Percentiles rank a stretch among this genome's conserved stretches.
These are phyloP conservation scores for Melampsora larici-populina DNA, from an alignment of 1,284 basidiomycete genomes.

Conservation along the genomic window DNA sequence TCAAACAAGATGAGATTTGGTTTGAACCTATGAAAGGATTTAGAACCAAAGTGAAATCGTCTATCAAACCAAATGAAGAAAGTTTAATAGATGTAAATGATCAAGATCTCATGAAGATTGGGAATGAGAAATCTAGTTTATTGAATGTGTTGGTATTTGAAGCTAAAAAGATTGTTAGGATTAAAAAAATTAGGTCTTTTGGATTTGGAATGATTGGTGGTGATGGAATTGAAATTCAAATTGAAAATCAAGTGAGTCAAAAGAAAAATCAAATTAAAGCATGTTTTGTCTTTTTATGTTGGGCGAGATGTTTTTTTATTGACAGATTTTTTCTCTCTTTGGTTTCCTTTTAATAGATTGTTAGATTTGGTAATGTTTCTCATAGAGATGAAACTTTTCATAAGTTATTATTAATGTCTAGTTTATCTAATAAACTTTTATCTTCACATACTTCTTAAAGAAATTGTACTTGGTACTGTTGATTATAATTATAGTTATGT, in stretches of 20 bases:
- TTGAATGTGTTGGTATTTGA: background rate
- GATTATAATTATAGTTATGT: too few species aligned
- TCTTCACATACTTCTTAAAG: too few species aligned
- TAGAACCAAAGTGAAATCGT: slow-evolving; percentile 7
- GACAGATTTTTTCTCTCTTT: background rate
- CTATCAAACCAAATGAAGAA: slow-evolving; percentile 7
- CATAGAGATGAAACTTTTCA: slow-evolving; percentile 33
- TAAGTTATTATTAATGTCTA: slow-evolving; percentile 15
- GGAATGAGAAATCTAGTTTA: background rate
- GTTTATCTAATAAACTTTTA: too few species aligned
- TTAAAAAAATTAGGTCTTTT: slow-evolving; percentile 28
- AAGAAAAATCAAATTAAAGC: too few species aligned
- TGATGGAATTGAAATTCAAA: slow-evolving; percentile 28
- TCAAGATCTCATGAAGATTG: background rate
- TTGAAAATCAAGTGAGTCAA: background rate
- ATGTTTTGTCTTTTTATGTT: background rate
- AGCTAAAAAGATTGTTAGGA: background rate
- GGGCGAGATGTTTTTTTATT: background rate
- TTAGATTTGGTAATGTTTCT: slow-evolving; percentile 33
- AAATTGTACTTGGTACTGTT: too few species aligned
- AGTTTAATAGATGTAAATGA: background rate
- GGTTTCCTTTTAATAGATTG: slow-evolving; percentile 4
- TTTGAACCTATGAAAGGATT: slow-evolving; percentile 41
- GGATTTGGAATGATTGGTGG: slow-evolving; percentile 28
- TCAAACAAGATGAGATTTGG: slow-evolving; percentile 13